These are phyloP conservation scores for Aspergillus floridensis DNA, from an alignment of 2,329 filamentous ascomycete species.

Conservation along the genomic window DNA sequence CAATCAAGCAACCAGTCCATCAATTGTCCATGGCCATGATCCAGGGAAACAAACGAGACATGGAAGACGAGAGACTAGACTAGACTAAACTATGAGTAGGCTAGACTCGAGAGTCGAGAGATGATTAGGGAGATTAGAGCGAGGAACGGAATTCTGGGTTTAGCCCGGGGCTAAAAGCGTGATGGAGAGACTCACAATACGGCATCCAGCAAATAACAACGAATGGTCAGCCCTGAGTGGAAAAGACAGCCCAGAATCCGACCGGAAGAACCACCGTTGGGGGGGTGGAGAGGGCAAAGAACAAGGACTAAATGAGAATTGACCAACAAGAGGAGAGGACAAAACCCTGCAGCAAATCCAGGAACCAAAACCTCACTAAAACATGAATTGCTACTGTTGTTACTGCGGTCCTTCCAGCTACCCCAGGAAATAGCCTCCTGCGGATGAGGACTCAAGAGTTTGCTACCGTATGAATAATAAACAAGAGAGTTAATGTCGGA, in stretches of 20 bases:
- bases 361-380: neutral
- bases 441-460: neutral
- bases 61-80: neutral
- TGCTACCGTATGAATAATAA: too few species aligned
- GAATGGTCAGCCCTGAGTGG: neutral
- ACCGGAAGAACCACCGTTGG: neutral
- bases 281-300: neutral
- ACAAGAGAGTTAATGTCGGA: neutral
- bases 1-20: neutral
- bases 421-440: constrained; percentile 1
- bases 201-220: too few species aligned
- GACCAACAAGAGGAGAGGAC: neutral
- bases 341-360: constrained; percentile 5
- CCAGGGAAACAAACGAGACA: neutral
- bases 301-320: neutral
- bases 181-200: neutral
- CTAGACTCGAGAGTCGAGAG: too few species aligned
- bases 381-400: neutral
- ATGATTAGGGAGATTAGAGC: too few species aligned
- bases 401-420: neutral
- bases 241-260: neutral
- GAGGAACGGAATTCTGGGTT: neutral
- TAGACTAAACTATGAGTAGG: neutral
- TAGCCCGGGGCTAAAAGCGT: neutral
- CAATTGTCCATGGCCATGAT: neutral